These are phyloP conservation scores for Porcisia deanei DNA, from an alignment of 208 protist species.

Conservation along the genomic window DNA sequence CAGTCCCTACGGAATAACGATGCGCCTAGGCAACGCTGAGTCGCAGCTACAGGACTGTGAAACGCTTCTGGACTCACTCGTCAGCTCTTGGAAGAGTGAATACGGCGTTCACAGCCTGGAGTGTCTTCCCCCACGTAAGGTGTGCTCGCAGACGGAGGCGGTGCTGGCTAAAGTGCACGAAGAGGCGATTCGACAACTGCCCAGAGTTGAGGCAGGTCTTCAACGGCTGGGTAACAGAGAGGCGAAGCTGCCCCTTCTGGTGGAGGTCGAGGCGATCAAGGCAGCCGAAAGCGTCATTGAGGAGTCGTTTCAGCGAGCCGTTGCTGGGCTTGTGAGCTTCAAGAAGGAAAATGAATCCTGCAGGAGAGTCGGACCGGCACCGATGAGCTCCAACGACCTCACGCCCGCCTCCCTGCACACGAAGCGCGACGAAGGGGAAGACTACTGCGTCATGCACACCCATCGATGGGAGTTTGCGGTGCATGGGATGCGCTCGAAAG, in stretches of 20 bases:
- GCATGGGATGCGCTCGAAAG: conserved; percentile 26
- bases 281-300: conserved; percentile 26
- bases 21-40: conserved; percentile 52
- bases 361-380: background rate
- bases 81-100: conserved; percentile 24
- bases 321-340: conserved; percentile 34
- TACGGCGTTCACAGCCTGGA: conserved; percentile 16
- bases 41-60: conserved; percentile 43
- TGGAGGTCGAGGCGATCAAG: conserved; percentile 58
- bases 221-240: conserved; percentile 33
- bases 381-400: conserved; percentile 27
- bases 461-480: conserved; percentile 81
- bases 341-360: conserved; percentile 8
- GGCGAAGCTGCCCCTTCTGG: conserved; percentile 47
- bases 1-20: conserved; percentile 36
- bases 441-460: conserved; percentile 78
- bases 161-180: conserved; percentile 39
- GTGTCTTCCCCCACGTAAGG: conserved; percentile 44
- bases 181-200: conserved; percentile 63
- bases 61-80: conserved; percentile 31
- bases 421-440: conserved; percentile 41
- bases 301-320: conserved; percentile 27
- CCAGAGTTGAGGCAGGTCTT: conserved; percentile 31
- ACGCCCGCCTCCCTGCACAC: conserved; percentile 35
- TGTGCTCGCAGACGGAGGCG: conserved; percentile 57